Evolutionary conservation across 208 protist genomes (phyloP).

Genomic region (Strigomonas culicis): DNA sequence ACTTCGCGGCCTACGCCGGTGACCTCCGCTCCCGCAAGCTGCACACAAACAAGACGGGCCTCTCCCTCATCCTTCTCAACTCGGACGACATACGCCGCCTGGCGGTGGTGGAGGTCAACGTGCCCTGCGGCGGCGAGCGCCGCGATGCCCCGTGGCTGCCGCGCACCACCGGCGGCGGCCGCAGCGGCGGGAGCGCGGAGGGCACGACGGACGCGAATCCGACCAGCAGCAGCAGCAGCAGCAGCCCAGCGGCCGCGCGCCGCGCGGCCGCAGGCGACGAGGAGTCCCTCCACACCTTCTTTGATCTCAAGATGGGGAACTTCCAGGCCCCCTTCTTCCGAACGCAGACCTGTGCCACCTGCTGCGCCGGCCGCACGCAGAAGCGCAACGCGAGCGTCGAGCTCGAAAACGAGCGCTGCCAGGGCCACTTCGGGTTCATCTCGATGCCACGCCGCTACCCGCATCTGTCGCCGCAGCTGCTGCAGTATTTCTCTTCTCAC

Average conservation of each 20-base stretch:
- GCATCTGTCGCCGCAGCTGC: not conserved
- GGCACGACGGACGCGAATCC: no score
- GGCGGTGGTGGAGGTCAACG: slow-evolving; percentile 77
- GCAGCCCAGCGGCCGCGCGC: not conserved
- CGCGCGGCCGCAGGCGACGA: slow-evolving; percentile 32
- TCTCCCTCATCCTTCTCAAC: slow-evolving; percentile 81
- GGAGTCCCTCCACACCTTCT: slow-evolving; percentile 64
- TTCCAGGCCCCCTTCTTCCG: slow-evolving; percentile 74
- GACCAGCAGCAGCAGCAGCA: not conserved
- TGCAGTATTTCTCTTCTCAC: no score
- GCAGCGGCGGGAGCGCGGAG: no score
- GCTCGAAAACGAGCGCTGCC: slow-evolving; percentile 86
- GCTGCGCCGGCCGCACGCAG: slow-evolving; percentile 34
- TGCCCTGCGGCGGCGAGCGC: slow-evolving; percentile 66
- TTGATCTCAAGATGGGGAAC: slow-evolving; percentile 90
- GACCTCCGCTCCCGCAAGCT: slow-evolving; percentile 77
- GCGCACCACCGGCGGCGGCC: not conserved
- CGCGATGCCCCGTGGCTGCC: slow-evolving; percentile 50
- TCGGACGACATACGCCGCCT: slow-evolving; percentile 79
- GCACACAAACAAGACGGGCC: slow-evolving; percentile 51
- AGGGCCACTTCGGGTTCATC: slow-evolving; percentile 85
- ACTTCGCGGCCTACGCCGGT: slow-evolving; percentile 76
- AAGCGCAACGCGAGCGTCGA: slow-evolving; percentile 14
- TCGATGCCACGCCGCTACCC: slow-evolving; percentile 78
- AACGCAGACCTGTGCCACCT: slow-evolving; percentile 79